Base-by-base conservation (phyloP, 108 stramenopile genomes). In the Skeletonema potamos region DNA sequence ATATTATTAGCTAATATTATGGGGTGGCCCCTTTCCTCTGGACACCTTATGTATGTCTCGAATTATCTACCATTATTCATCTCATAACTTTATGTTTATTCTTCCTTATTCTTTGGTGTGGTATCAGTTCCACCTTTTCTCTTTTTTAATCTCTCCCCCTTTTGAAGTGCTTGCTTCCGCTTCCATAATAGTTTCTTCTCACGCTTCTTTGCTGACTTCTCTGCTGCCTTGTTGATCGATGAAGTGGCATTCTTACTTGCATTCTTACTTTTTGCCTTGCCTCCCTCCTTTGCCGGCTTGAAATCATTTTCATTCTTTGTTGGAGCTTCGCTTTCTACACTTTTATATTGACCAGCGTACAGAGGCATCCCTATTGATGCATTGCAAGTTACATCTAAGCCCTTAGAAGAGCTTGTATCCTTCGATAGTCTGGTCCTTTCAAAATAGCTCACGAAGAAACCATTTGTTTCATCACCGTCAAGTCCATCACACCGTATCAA, bases 371-470 rank as follows among this genome's bases (percentile, higher is more conserved):
- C 20, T 26, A 11, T 17, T 22, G 58, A 27, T 78, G 27, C 62
- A 27, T 68, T 18, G 22, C 32, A 26, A 27, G 32, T 74, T 41
- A 32, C 69, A 70, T 74, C 37, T n/a, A 20, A 20, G 22, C 22
- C 22, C 8, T 51, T 18, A 51, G 5, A 1, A 51, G 48, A 20
- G 20, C 5, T 51, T 51, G 48, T 5, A 17, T 48, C 43, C 54
- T 12, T 48, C 32, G 34, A 43, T 10, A 82, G 6, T 39, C 74
- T 62, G 20, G 59, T 70, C 62, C 96, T 74, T 74, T 90, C 91
- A 61, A 99, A 93, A 43, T 92, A 90, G 27, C 92, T 84, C 4
- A 99, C 98, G 74, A 99, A 99, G 81, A 99, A 99, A 0, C 98
- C 99, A 77, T 96, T 96, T 11, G 97, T 97, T 43, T 87, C 92